Percentiles rank a stretch among this genome's conserved stretches.
These are phyloP conservation scores for Dryas drummondii DNA, from an alignment of 306 rosid species.

Conservation along the genomic window DNA sequence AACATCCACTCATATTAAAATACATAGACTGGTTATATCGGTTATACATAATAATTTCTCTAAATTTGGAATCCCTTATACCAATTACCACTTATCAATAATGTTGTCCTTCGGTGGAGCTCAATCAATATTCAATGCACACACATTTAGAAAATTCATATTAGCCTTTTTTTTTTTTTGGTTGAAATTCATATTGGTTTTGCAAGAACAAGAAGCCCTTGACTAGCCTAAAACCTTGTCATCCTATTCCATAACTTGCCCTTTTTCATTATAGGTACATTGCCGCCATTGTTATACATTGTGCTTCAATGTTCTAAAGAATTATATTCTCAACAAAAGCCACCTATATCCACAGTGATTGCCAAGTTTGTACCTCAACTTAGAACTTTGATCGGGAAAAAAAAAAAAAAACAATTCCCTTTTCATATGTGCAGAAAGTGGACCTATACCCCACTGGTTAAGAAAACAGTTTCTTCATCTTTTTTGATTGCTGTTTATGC, in stretches of 20 bases:
- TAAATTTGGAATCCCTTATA: too few relatives aligned
- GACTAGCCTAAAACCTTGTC: background rate
- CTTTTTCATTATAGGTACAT: too few relatives aligned
- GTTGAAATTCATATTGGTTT: background rate
- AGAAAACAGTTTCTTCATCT: background rate
- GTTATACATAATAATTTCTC: too few relatives aligned
- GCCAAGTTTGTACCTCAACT: background rate
- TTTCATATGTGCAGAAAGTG: background rate
- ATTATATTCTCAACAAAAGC: background rate
- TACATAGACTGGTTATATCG: too few relatives aligned
- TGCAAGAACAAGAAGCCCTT: background rate
- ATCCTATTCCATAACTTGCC: background rate
- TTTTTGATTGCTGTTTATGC: constrained; percentile 25
- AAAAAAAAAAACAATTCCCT: too few relatives aligned
- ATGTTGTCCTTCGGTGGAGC: background rate
- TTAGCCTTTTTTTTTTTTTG: too few relatives aligned
- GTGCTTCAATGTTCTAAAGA: background rate
- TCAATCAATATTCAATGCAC: background rate
- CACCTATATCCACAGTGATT: background rate
- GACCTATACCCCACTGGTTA: background rate
- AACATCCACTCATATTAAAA: too few relatives aligned
- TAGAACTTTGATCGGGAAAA: too few relatives aligned
- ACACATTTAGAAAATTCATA: too few relatives aligned
- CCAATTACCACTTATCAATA: background rate
- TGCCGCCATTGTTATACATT: background rate